Evolutionary conservation across 2,329 filamentous ascomycete species (phyloP), one percentile per base, ranked within the genome.

Genomic region (Fusarium duplospermum): DNA sequence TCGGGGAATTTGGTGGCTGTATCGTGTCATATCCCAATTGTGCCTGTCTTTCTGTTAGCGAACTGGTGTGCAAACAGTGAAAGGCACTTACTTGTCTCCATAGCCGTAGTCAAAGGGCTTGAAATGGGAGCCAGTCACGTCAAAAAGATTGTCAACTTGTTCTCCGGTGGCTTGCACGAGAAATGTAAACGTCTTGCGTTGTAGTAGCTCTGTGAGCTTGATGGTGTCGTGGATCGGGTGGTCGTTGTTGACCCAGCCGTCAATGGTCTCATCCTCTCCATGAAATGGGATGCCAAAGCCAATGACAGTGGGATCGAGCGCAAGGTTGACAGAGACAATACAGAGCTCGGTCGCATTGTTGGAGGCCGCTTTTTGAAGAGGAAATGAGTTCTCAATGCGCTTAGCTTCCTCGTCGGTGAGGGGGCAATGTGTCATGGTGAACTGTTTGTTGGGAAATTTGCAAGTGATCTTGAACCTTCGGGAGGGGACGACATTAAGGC

Each of bases 81-180:
- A n/a, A n/a, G n/a, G n/a, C n/a, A n/a, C n/a, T 61, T 16, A 66
- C 69, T 33, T 2, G 2, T 59, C 2, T 1, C 67, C 69, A 14
- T 59, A 59, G 2, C 67, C 69, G 0, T 56, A 71, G 13, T 14
- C 1, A 11, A 2, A 6, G 1, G 10, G 24, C 3, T 11, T n/a
- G 1, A 1, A 6, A 6, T 4, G 2, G 0, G 24, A 4, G 3
- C 11, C 5, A 4, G 7, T 31, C 0, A 22, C 0, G 2, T 6
- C 9, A 18, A 24, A 33, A 6, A 4, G 4, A 0, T 7, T 1
- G 0, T 4, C 5, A 1, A 31, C n/a, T 3, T 40, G 0, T 2
- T 5, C 1, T 2, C 4, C 40, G 2, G 27, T 22, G 0, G 64
- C 64, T 0, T 50, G 0, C 0, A 18, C 4, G 1, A 69, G 29